These are phyloP conservation scores for Peronospora tabacina DNA, from an alignment of 352 stramenopile species.

Conservation along the genomic window DNA sequence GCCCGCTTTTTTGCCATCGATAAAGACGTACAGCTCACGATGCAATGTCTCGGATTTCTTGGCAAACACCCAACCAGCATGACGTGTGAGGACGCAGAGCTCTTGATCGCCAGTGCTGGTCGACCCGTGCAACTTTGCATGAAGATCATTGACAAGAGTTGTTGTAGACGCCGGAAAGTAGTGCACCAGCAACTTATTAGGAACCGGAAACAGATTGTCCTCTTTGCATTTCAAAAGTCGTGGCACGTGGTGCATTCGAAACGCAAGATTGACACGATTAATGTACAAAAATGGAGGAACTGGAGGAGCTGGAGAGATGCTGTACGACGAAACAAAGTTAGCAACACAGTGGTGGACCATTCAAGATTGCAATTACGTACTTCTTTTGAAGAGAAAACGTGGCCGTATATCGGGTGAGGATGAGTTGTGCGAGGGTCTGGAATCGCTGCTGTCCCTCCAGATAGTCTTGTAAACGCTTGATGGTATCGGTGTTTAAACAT, in stretches of 20 bases:
- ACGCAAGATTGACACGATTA: conserved; percentile 48
- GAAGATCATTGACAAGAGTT: conserved; percentile 35
- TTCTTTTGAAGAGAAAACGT: conserved; percentile 23
- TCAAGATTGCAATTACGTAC: no score
- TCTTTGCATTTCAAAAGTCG: conserved; percentile 48
- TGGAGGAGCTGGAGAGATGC: conserved; percentile 16
- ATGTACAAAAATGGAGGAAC: conserved; percentile 45
- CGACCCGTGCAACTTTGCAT: conserved; percentile 33
- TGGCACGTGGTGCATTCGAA: conserved; percentile 43
- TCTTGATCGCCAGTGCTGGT: conserved; percentile 31
- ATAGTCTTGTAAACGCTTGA: conserved; percentile 26
- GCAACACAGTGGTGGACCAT: no score
- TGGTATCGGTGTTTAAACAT: conserved; percentile 7
- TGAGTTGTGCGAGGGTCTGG: conserved; percentile 30
- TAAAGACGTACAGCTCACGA: conserved; percentile 51
- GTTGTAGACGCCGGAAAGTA: conserved; percentile 41
- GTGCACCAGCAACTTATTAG: conserved; percentile 32
- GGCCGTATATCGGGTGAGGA: conserved; percentile 27
- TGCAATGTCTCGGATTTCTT: conserved; percentile 39
- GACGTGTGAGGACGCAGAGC: conserved; percentile 45
- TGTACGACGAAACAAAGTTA: conserved; percentile 14
- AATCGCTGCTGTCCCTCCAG: conserved; percentile 27
- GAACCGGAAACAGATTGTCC: conserved; percentile 39
- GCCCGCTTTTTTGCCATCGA: conserved; percentile 51
- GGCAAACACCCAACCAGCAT: conserved; percentile 49